Conservation (phyloP, 2,329 filamentous ascomycete genomes). For the Arachnopeziza araneosa region DNA sequence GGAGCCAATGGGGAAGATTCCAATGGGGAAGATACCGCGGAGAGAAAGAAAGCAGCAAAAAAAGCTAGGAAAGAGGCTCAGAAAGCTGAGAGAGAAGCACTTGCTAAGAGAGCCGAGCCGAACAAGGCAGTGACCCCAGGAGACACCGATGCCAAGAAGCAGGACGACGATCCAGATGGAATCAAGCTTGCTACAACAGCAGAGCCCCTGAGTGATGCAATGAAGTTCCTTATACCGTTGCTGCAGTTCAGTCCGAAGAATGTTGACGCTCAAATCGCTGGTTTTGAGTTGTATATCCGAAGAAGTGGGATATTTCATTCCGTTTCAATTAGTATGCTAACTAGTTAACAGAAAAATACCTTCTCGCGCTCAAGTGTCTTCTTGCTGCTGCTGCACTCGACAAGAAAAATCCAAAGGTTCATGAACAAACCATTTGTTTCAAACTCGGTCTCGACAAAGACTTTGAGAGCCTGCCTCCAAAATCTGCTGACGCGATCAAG, state of each 20-base stretch:
- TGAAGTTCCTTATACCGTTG: slow-evolving; percentile 78
- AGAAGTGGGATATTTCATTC: slow-evolving; percentile 54
- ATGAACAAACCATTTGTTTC: slow-evolving; percentile 69
- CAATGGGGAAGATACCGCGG: slow-evolving; percentile 51
- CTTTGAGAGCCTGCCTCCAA: slow-evolving; percentile 53
- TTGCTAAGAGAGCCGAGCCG: slow-evolving; percentile 77
- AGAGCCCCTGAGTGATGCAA: slow-evolving; percentile 77
- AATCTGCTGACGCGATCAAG: slow-evolving; percentile 65
- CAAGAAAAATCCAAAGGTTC: slow-evolving; percentile 62
- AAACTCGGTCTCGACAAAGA: slow-evolving; percentile 54
- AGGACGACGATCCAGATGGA: slow-evolving; percentile 84
- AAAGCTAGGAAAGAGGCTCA: slow-evolving; percentile 81
- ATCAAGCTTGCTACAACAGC: slow-evolving; percentile 73
- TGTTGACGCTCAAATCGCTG: slow-evolving; percentile 74
- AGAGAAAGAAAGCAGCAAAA: slow-evolving; percentile 82
- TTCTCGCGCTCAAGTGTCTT: slow-evolving; percentile 82
- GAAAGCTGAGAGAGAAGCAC: slow-evolving; percentile 69
- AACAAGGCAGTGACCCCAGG: slow-evolving; percentile 62
- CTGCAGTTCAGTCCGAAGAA: slow-evolving; percentile 77
- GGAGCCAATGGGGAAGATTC: slow-evolving; percentile 52
- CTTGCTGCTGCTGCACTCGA: slow-evolving; percentile 67
- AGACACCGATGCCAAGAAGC: slow-evolving; percentile 69
- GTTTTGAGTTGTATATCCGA: slow-evolving; percentile 85
- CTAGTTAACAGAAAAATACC: slow-evolving; percentile 63
- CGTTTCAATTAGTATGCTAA: slow-evolving; percentile 23